Percentiles rank a stretch among this genome's conserved stretches.
phyloP scores from a whole-genome alignment of 2,329 filamentous ascomycete genomes.

The Trichothecium sympodiale region DNA sequence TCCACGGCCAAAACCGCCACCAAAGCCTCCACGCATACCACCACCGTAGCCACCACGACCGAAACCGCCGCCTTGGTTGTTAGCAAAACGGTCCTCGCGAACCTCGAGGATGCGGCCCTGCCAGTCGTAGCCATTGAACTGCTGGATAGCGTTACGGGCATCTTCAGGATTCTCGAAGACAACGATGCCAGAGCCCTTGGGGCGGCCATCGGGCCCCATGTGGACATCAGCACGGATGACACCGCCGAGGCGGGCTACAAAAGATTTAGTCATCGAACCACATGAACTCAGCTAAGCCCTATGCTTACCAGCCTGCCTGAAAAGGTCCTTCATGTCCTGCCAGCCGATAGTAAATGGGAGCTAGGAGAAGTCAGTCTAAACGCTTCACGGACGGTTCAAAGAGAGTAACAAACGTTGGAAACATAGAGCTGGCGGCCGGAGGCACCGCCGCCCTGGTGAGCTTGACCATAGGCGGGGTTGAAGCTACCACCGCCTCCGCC shows the following conservation, averaged over 20 bases:
- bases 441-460: conserved; percentile 39
- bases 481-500: conserved; percentile 41
- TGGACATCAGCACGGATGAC: conserved; percentile 96
- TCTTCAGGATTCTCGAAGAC: conserved; percentile 93
- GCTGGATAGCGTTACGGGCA: conserved; percentile 87
- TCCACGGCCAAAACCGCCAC: conserved; percentile 44
- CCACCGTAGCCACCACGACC: conserved; percentile 50
- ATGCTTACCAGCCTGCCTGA: conserved; percentile 85
- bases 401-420: conserved; percentile 73
- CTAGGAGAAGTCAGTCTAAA: conserved; percentile 35
- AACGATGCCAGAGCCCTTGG: conserved; percentile 94
- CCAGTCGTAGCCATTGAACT: conserved; percentile 99
- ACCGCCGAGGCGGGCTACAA: conserved; percentile 49
- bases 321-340: conserved; percentile 98
- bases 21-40: conserved; percentile 47
- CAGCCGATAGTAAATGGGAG: conserved; percentile 95
- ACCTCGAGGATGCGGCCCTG: conserved; percentile 89
- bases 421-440: conserved; percentile 89
- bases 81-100: conserved; percentile 89
- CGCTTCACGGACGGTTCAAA: conserved; percentile 6
- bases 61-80: conserved; percentile 38
- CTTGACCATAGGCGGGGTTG: conserved; percentile 45
- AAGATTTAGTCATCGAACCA: conserved; percentile 5
- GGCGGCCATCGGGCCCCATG: conserved; percentile 77
- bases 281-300: background rate